Conservation (phyloP, 768 basidiomycete genomes). For the Pisolithus orientalis region DNA sequence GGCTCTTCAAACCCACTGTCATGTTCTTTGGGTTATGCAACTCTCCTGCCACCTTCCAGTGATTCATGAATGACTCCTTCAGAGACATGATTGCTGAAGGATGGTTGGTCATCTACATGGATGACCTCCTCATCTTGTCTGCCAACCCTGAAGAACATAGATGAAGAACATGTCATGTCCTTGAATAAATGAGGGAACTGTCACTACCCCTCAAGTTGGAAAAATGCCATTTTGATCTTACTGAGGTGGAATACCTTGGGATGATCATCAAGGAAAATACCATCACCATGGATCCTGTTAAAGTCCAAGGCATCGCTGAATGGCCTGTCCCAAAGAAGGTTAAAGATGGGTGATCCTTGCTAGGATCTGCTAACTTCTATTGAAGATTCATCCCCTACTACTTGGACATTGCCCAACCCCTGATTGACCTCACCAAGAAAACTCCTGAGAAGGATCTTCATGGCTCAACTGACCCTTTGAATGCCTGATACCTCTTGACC, state of each 20-base stretch:
- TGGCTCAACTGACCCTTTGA: not conserved
- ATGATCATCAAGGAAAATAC: not conserved
- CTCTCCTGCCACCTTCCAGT: no score
- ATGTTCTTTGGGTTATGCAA: not conserved
- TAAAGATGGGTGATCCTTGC: not conserved
- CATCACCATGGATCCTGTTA: not conserved
- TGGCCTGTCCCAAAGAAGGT: not conserved
- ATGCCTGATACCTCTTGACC: not conserved
- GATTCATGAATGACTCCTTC: no score
- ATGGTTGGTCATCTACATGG: not conserved
- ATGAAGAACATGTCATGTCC: not conserved
- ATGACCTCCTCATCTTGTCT: not conserved
- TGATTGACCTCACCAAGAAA: not conserved
- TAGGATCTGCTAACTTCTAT: not conserved
- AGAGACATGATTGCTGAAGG: no score
- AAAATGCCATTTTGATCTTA: not conserved
- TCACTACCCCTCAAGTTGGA: not conserved
- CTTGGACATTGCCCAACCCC: not conserved
- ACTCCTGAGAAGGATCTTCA: not conserved
- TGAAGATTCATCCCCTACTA: not conserved
- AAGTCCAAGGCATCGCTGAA: not conserved
- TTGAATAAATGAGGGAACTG: not conserved
- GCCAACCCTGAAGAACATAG: not conserved
- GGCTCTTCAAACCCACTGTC: not conserved
- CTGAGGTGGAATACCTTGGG: not conserved